Conservation (phyloP, 23 red algal species). For the Agarophyton chilense region DNA sequence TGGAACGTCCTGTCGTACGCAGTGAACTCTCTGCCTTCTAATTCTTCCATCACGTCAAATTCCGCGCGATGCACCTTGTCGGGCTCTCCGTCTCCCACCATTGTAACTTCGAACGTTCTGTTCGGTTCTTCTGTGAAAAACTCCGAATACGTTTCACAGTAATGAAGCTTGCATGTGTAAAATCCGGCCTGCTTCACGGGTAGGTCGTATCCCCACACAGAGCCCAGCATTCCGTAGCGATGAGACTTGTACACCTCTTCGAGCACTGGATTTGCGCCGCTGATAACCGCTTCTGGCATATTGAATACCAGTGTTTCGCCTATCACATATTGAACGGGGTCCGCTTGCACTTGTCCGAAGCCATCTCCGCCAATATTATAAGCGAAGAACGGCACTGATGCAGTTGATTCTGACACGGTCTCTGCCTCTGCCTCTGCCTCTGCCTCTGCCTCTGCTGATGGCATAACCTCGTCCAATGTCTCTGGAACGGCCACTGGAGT, state of each 20-base stretch:
- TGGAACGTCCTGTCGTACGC: slow-evolving; percentile 30
- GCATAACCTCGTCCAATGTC: background rate
- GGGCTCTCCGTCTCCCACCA: background rate
- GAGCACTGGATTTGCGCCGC: slow-evolving; percentile 5
- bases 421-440: background rate
- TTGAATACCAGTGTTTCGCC: slow-evolving; percentile 30
- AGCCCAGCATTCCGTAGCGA: slow-evolving; percentile 46
- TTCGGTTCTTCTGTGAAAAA: slow-evolving; percentile 19
- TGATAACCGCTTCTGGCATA: slow-evolving; percentile 38
- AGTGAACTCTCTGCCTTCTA: slow-evolving; percentile 41
- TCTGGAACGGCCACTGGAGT: background rate
- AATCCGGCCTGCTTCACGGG: slow-evolving; percentile 30
- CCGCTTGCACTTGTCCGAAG: slow-evolving; percentile 1
- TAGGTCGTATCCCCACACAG: slow-evolving; percentile 61
- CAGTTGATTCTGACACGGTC: background rate
- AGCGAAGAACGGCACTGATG: background rate
- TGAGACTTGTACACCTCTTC: slow-evolving; percentile 40
- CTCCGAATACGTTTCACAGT: slow-evolving; percentile 34
- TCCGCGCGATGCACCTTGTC: background rate
- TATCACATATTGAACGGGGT: background rate
- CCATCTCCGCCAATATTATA: slow-evolving; percentile 4
- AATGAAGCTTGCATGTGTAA: slow-evolving; percentile 54
- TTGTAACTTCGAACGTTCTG: slow-evolving; percentile 31
- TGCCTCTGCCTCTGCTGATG: background rate
- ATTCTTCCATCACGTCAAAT: slow-evolving; percentile 47